A percentile compares a stretch with the other conserved stretches of the same genome.
phyloP scores from a whole-genome alignment of 139 green algal species.

The Chlamydomonas sp. region DNA sequence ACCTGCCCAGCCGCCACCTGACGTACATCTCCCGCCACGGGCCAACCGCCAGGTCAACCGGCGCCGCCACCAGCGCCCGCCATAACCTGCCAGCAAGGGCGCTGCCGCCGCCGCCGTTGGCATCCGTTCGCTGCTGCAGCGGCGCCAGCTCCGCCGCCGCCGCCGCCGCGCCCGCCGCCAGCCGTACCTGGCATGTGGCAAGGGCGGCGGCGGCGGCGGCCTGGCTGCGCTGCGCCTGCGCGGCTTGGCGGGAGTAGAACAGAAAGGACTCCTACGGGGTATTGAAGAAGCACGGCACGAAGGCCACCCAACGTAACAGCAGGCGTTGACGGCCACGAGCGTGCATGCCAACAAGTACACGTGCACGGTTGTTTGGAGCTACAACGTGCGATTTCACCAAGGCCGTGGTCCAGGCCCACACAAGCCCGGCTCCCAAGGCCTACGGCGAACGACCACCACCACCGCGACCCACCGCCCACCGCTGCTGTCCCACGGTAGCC shows the following conservation, averaged over 20 bases:
- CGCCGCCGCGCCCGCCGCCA: background rate
- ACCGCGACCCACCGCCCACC: background rate
- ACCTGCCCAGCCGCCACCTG: constrained; percentile 6
- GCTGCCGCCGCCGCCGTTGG: background rate
- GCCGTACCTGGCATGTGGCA: background rate
- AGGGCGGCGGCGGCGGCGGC: background rate
- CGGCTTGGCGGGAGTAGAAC: constrained; percentile 1
- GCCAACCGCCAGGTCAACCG: background rate
- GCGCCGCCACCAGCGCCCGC: background rate
- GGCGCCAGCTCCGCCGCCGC: constrained; percentile 9
- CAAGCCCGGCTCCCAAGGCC: too few relatives aligned
- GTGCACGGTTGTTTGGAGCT: background rate
- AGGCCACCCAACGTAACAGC: too few relatives aligned
- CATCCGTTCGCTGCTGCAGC: background rate
- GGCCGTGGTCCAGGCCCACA: too few relatives aligned
- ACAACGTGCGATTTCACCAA: too few relatives aligned
- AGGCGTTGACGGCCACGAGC: background rate
- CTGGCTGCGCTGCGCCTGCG: background rate
- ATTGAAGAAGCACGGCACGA: background rate
- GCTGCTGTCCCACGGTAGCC: background rate
- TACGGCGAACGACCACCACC: too few relatives aligned
- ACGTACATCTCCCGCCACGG: background rate
- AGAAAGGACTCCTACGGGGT: background rate
- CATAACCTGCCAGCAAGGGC: background rate
- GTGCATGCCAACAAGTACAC: background rate